Evolutionary conservation across 305 asterid species (phyloP).

Genomic region (Fraxinus sp.): DNA sequence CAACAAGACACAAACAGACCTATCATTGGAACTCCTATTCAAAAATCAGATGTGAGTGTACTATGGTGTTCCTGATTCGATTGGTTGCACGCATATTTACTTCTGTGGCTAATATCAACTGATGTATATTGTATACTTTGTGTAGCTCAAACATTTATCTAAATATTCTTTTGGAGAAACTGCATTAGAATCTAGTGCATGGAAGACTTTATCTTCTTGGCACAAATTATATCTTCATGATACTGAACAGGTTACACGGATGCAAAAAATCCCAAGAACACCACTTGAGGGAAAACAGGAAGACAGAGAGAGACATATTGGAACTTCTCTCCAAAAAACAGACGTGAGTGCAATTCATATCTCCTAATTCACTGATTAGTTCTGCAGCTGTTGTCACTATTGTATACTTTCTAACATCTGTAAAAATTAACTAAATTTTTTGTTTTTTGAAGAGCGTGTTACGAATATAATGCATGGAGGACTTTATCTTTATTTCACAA

Average conservation of each 20-base stretch:
- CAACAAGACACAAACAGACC: constrained; percentile 35
- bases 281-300: not conserved
- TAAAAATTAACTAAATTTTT: not conserved
- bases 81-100: not conserved
- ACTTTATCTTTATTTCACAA: constrained; percentile 18
- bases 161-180: not conserved
- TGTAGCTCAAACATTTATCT: not conserved
- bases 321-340: not conserved
- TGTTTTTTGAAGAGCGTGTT: not conserved
- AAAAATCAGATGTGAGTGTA: constrained; percentile 51
- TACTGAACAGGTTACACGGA: not conserved
- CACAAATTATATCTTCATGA: not conserved
- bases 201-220: not conserved
- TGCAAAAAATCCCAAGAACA: not conserved
- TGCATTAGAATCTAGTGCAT: not conserved
- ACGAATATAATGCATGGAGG: not conserved
- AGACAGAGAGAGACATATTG: not conserved
- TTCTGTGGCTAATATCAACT: not conserved
- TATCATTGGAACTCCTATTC: constrained; percentile 36
- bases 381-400: not conserved
- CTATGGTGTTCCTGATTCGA: not conserved
- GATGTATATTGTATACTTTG: not conserved
- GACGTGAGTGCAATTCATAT: not conserved
- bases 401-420: not conserved
- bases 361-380: not conserved